These are phyloP conservation scores for Nakazawaea molendinolei DNA, from an alignment of 805 yeast species.

Conservation along the genomic window DNA sequence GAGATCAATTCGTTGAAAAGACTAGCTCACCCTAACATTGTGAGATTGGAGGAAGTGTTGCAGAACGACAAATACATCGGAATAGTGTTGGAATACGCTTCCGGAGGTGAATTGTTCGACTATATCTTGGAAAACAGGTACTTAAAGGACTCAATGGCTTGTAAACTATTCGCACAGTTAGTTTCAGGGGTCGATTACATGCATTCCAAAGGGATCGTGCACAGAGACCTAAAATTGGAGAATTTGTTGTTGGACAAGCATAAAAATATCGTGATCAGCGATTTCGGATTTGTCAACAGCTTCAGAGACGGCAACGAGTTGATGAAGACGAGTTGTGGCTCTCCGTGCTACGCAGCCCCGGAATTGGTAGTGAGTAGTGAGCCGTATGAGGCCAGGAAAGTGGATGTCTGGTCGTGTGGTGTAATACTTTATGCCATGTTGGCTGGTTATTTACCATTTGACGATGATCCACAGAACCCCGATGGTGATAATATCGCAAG, in stretches of 20 bases:
- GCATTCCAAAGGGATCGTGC: slow-evolving; percentile 76
- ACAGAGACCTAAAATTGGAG: slow-evolving; percentile 71
- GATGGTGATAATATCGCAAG: slow-evolving; percentile 92
- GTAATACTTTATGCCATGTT: slow-evolving; percentile 94
- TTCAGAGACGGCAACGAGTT: slow-evolving; percentile 59
- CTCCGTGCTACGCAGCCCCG: slow-evolving; percentile 98
- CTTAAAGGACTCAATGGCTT: slow-evolving; percentile 81
- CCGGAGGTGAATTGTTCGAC: slow-evolving; percentile 95
- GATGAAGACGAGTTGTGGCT: slow-evolving; percentile 94
- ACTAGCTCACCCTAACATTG: slow-evolving; percentile 89
- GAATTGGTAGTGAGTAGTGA: slow-evolving; percentile 83
- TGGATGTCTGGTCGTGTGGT: slow-evolving; percentile 96
- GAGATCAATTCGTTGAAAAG: slow-evolving; percentile 88
- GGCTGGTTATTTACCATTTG: slow-evolving; percentile 95
- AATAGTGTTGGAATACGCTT: slow-evolving; percentile 91
- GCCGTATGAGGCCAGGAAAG: slow-evolving; percentile 88
- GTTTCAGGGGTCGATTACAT: slow-evolving; percentile 90
- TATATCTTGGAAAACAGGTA: slow-evolving; percentile 82
- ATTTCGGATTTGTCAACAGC: slow-evolving; percentile 93
- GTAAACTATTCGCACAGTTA: slow-evolving; percentile 84
- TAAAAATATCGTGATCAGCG: slow-evolving; percentile 80
- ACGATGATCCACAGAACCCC: slow-evolving; percentile 94
- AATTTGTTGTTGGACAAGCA: slow-evolving; percentile 76
- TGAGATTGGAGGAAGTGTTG: slow-evolving; percentile 83
- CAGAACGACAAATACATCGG: slow-evolving; percentile 95